Conservation (phyloP, 2,329 filamentous ascomycete species). For the Dothidotthia symphoricarpi region DNA sequence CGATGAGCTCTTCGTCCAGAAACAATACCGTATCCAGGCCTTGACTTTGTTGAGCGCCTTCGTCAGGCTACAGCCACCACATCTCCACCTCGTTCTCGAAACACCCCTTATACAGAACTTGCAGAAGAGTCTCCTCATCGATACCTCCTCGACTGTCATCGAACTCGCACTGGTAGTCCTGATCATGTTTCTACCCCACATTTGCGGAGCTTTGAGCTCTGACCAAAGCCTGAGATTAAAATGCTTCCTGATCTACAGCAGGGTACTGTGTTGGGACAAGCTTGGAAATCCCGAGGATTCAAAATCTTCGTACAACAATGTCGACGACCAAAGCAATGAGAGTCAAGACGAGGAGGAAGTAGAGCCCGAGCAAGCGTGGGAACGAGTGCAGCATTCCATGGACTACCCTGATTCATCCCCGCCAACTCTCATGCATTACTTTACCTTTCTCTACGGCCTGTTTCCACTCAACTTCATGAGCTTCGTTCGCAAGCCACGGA, state of each 20-base stretch:
- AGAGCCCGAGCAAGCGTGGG: slow-evolving; percentile 55
- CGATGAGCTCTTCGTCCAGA: slow-evolving; percentile 64
- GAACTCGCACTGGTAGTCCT: slow-evolving; percentile 71
- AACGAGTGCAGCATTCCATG: slow-evolving; percentile 61
- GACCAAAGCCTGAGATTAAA: slow-evolving; percentile 60
- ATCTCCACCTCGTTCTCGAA: slow-evolving; percentile 70
- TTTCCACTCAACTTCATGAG: slow-evolving; percentile 86
- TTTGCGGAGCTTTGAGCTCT: slow-evolving; percentile 68
- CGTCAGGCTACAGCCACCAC: slow-evolving; percentile 73
- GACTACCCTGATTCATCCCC: slow-evolving; percentile 56
- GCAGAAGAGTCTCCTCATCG: slow-evolving; percentile 70
- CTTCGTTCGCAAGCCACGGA: slow-evolving; percentile 78
- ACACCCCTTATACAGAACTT: slow-evolving; percentile 71
- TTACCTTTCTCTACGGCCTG: slow-evolving; percentile 77
- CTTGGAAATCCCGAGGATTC: slow-evolving; percentile 36
- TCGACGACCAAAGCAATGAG: slow-evolving; percentile 18
- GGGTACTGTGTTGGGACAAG: slow-evolving; percentile 75
- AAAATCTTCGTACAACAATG: neutral
- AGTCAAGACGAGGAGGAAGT: slow-evolving; percentile 40
- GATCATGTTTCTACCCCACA: slow-evolving; percentile 80
- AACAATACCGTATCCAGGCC: slow-evolving; percentile 61
- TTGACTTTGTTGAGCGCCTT: slow-evolving; percentile 70
- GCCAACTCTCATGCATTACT: slow-evolving; percentile 70
- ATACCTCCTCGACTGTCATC: slow-evolving; percentile 75
- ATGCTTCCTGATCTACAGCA: slow-evolving; percentile 78